Base-by-base conservation (phyloP, 179 eudicot species). In the Camellia oleifera region DNA sequence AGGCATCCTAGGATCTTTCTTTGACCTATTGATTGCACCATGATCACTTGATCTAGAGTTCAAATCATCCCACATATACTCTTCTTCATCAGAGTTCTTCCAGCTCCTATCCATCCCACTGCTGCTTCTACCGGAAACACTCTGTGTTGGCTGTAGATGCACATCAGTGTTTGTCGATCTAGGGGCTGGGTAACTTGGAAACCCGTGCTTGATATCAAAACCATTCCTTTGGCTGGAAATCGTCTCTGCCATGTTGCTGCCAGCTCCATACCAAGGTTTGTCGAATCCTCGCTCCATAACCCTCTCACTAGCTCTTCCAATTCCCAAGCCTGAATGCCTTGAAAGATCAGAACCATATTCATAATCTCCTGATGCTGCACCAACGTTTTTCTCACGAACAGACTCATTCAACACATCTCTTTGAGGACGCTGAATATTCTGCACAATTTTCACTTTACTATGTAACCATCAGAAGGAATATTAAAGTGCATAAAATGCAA, bases 21-120 rank as follows among this genome's bases (percentile, higher is more conserved):
- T 83, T 32, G 83, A 76, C 76, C 73, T 74, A 75, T 63, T 66
- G 64, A 75, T 46, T 60, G 74, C 81, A 63, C 67, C 84, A 72
- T 80, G 88, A 83, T 82, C 89, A 72, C 83, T 72, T 50, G 80
- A 81, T 69, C 79, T 86, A 73, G 93, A 81, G 69, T 88, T 90
- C 81, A 93, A 80, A 68, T 89, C 97, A 80, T 94, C 94, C 99
- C 99, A 94, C 84, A 82, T 82, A 75, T 82, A 96, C 90, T 96
- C 98, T 90, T 94, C 97, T 81, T 96, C 99, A 78, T 94, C 98
- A 66, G 97, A 90, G 86, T 90, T 87, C 85, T 94, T 91, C 99
- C 99, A 94, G 90, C 91, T 94, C 82, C 75, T 80, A 80, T 90
- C 86, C 62, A 90, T 52, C 73, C 81, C 97, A 53, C 82, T 79